Evolutionary conservation across 148 eudicot species (phyloP).

Genomic region (Heliamphora exappendiculata): DNA sequence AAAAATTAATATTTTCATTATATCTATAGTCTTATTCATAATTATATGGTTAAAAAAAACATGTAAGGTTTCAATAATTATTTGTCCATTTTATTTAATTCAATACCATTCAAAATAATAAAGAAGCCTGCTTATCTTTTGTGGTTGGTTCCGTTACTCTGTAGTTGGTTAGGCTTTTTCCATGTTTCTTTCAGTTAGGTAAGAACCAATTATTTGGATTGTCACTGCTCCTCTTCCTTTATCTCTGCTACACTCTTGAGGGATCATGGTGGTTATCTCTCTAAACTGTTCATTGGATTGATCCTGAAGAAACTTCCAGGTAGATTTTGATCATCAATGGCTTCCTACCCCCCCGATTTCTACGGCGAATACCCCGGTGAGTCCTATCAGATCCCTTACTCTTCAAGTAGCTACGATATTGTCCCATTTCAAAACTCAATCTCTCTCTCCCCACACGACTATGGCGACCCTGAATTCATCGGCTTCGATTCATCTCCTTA

Average conservation of each 20-base stretch:
- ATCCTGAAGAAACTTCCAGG: neutral
- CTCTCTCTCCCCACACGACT: slow-evolving; percentile 12
- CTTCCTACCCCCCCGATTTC: slow-evolving; percentile 21
- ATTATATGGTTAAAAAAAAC: too few relatives aligned
- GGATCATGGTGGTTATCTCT: too few relatives aligned
- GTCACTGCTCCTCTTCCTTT: neutral
- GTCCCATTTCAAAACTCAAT: slow-evolving; percentile 13
- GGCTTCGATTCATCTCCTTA: slow-evolving; percentile 11
- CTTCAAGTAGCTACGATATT: slow-evolving; percentile 10
- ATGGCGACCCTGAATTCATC: slow-evolving; percentile 5
- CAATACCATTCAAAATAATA: too few relatives aligned
- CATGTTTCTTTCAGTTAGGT: neutral
- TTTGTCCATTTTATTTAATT: too few relatives aligned
- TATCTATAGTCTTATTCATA: too few relatives aligned
- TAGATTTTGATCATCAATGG: slow-evolving; percentile 22
- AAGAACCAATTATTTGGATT: slow-evolving; percentile 10
- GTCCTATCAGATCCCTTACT: slow-evolving; percentile 21
- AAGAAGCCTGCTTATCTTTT: too few relatives aligned
- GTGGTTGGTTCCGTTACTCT: too few relatives aligned
- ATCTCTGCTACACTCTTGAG: neutral
- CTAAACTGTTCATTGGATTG: neutral
- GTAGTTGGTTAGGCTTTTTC: too few relatives aligned
- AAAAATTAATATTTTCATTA: too few relatives aligned
- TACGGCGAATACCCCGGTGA: slow-evolving; percentile 17
- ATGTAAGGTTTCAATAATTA: too few relatives aligned